phyloP scores from a whole-genome alignment of 352 stramenopile species.

The Pythium aphanidermatum region DNA sequence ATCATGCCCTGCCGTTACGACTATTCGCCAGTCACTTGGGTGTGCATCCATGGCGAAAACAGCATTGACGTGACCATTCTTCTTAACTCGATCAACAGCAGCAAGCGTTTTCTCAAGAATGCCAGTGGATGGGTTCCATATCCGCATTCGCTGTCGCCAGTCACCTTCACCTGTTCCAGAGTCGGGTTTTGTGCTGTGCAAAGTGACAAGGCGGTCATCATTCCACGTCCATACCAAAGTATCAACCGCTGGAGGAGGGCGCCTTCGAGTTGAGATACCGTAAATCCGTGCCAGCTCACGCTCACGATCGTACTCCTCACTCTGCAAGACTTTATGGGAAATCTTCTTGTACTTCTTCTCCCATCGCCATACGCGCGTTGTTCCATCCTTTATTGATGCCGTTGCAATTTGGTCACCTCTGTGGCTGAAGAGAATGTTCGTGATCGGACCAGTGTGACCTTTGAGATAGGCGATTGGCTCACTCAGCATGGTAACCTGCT shows the following conservation, averaged over 20 bases:
- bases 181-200: conserved; percentile 36
- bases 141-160: conserved; percentile 27
- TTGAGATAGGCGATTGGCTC: conserved; percentile 37
- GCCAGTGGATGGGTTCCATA: conserved; percentile 30
- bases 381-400: conserved; percentile 86
- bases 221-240: conserved; percentile 30
- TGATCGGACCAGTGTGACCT: conserved; percentile 82
- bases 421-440: conserved; percentile 86
- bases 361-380: conserved; percentile 29
- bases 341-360: conserved; percentile 29
- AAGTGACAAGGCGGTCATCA: conserved; percentile 25
- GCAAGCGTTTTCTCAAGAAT: conserved; percentile 25
- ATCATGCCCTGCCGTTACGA: conserved; percentile 53
- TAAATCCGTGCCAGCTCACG: conserved; percentile 20
- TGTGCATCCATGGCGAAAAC: conserved; percentile 53
- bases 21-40: conserved; percentile 35
- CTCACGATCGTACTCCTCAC: conserved; percentile 17
- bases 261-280: conserved; percentile 15
- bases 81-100: conserved; percentile 19
- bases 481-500: conserved; percentile 12
- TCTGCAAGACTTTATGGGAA: conserved; percentile 16
- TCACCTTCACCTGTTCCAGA: conserved; percentile 16
- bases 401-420: conserved; percentile 82
- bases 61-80: conserved; percentile 35
- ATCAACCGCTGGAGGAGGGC: conserved; percentile 21